These are phyloP conservation scores for Deinandra increscens DNA, from an alignment of 129 eudicot genomes.

Conservation along the genomic window DNA sequence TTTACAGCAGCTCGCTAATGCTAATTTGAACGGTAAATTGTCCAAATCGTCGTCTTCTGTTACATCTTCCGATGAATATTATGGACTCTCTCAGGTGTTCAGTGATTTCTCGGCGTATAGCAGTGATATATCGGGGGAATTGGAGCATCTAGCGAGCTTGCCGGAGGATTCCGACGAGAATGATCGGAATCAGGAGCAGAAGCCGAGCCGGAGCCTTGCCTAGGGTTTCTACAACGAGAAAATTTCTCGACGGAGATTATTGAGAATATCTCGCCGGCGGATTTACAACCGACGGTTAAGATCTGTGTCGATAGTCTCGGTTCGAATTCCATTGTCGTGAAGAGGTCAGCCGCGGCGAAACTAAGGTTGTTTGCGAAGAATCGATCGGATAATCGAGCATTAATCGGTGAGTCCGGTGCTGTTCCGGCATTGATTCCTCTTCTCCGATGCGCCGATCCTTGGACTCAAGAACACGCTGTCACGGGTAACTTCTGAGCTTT, in stretches of 20 bases:
- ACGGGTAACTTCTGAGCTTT: no score
- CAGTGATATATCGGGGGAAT: conserved; percentile 87
- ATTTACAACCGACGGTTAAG: conserved; percentile 87
- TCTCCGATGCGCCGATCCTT: conserved; percentile 68
- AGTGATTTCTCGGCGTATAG: conserved; percentile 69
- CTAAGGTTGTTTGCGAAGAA: conserved; percentile 74
- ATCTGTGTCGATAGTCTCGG: conserved; percentile 61
- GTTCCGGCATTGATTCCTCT: conserved; percentile 67
- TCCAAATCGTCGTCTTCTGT: conserved; percentile 9
- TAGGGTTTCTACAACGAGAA: conserved; percentile 63
- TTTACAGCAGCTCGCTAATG: conserved; percentile 62
- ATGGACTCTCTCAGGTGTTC: conserved; percentile 66
- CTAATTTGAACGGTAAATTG: no score
- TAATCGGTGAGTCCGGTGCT: conserved; percentile 86
- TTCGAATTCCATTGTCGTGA: conserved; percentile 57
- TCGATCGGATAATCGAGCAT: conserved; percentile 78
- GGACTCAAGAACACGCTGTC: no score
- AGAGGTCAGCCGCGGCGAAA: conserved; percentile 86
- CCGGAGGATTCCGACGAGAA: conserved; percentile 22
- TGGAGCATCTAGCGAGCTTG: conserved; percentile 58
- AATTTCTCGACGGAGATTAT: conserved; percentile 75
- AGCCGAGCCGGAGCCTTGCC: conserved; percentile 51
- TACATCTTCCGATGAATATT: conserved; percentile 30
- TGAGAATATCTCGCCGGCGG: conserved; percentile 80
- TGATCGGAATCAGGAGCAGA: conserved; percentile 14